Evolutionary conservation across 2,329 filamentous ascomycete genomes (phyloP).

Genomic region (Lecanosticta acicola): DNA sequence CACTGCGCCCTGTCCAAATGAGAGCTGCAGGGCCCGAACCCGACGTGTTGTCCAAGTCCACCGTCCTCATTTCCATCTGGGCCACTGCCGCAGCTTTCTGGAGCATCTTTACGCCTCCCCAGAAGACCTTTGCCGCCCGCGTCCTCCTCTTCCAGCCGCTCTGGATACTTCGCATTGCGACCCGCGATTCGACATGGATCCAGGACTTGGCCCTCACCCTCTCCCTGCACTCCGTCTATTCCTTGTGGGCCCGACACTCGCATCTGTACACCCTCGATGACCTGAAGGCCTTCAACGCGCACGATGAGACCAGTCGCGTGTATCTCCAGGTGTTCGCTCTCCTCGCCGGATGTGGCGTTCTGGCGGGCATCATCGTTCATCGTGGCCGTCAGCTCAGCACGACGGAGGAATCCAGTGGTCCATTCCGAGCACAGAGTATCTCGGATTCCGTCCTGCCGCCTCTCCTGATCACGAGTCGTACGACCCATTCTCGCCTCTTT

Average conservation of each 20-base stretch:
- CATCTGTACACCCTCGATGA: slow-evolving; percentile 8
- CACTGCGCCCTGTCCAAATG: slow-evolving; percentile 3
- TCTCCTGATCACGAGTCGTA: slow-evolving; percentile 59
- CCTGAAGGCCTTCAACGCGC: slow-evolving; percentile 11
- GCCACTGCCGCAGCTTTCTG: slow-evolving; percentile 25
- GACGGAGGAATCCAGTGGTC: slow-evolving; percentile 7
- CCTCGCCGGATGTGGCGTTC: slow-evolving; percentile 25
- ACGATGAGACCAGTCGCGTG: slow-evolving; percentile 18
- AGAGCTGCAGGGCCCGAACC: background rate
- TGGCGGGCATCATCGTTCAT: slow-evolving; percentile 27
- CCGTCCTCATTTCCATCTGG: slow-evolving; percentile 24
- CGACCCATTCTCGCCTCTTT: slow-evolving; percentile 60
- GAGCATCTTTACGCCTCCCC: slow-evolving; percentile 30
- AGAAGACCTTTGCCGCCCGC: slow-evolving; percentile 27
- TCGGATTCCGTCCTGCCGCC: slow-evolving; percentile 37
- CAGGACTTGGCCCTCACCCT: slow-evolving; percentile 27
- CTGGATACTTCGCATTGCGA: slow-evolving; percentile 24
- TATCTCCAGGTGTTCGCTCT: slow-evolving; percentile 26
- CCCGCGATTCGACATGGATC: slow-evolving; percentile 21
- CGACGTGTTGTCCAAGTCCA: slow-evolving; percentile 2
- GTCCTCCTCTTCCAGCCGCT: slow-evolving; percentile 29
- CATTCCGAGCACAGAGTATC: slow-evolving; percentile 20
- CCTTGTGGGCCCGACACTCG: slow-evolving; percentile 24
- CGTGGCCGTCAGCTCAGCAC: slow-evolving; percentile 23
- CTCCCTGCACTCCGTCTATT: slow-evolving; percentile 21